Base-by-base conservation (phyloP, 768 basidiomycete genomes). In the Trametes punicea region DNA sequence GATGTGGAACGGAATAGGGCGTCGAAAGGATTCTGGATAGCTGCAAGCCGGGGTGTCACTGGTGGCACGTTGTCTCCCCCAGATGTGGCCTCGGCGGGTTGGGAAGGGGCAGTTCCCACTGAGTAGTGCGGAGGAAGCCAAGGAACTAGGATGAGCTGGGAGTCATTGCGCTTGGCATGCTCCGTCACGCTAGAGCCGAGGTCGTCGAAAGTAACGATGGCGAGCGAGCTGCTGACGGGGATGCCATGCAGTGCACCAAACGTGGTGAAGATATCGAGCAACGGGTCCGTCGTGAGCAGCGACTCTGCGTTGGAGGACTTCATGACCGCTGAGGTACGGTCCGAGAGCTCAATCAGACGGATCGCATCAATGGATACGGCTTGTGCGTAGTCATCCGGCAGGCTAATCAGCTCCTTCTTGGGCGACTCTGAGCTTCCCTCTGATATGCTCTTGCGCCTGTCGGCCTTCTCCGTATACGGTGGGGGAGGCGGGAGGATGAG, bases 271-370 rank as follows among this genome's bases (percentile, higher is more conserved):
- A 90, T 83, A 20, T 79, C 78, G 0, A 90, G 77, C 4, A 92
- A 67, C 0, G 90, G 86, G 60, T 93, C 90, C 2, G 82, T 83
- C 52, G 78, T 82, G 18, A 90, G 73, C 33, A 93, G 73, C 1
- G 83, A 77, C 41, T 92, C 87, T 0, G 83, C 79, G 2, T 70
- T 78, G 46, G 90, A 82, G 62, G 79, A 80, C 55, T 77, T 80
- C 79, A 88, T 84, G 63, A 87, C 79, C 1, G 81, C 81, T 8
- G 79, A 81, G 0, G 81, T 81, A 27, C 87, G 80, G 53, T 86
- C 84, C 0, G 84, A 82, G 21, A 87, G 75, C 69, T 97, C 94
- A 59, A 98, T 87, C 15, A 98, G 79, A 6, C 94, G 86, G 6
- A 98, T 76, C 0, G 93, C 93, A 46, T 89, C 84, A 5, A 88